These are phyloP conservation scores for Aureobasidium mangrovei DNA, from an alignment of 2,329 filamentous ascomycete species.

Conservation along the genomic window DNA sequence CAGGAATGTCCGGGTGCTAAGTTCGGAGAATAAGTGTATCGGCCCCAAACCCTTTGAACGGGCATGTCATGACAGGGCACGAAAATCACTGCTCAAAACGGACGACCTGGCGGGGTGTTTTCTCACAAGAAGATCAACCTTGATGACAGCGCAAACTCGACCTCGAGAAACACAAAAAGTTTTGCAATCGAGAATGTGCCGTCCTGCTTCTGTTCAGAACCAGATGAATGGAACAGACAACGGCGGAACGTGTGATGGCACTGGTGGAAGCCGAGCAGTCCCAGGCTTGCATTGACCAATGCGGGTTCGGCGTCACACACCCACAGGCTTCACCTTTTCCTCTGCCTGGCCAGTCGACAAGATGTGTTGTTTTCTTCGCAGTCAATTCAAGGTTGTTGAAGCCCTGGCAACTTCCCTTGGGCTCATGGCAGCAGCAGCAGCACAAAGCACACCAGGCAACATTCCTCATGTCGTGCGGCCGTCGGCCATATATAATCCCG, in stretches of 20 bases:
- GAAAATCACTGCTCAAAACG: slow-evolving; percentile 3
- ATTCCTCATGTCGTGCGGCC: background rate
- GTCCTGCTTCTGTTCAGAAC: background rate
- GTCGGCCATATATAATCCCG: slow-evolving; percentile 2
- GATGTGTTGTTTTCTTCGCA: background rate
- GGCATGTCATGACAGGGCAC: background rate
- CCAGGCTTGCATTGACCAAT: slow-evolving; percentile 4
- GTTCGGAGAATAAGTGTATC: slow-evolving; percentile 14
- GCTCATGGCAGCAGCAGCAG: background rate
- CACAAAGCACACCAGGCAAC: too few relatives aligned
- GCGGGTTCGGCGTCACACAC: slow-evolving; percentile 2
- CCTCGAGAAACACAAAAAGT: background rate
- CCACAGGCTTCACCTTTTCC: background rate
- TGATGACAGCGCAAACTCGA: background rate
- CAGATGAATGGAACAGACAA: background rate
- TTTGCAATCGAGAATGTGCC: background rate
- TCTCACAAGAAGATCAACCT: background rate
- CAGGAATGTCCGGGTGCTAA: slow-evolving; percentile 1
- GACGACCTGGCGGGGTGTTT: background rate
- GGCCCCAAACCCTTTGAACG: slow-evolving; percentile 8
- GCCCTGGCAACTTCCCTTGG: background rate
- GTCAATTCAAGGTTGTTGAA: background rate
- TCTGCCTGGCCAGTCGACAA: background rate
- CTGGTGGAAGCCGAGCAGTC: slow-evolving; percentile 1
- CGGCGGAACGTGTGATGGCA: slow-evolving; percentile 1